phyloP scores from a whole-genome alignment of 2,329 filamentous ascomycete genomes.

The Fusarium zealandicum region DNA sequence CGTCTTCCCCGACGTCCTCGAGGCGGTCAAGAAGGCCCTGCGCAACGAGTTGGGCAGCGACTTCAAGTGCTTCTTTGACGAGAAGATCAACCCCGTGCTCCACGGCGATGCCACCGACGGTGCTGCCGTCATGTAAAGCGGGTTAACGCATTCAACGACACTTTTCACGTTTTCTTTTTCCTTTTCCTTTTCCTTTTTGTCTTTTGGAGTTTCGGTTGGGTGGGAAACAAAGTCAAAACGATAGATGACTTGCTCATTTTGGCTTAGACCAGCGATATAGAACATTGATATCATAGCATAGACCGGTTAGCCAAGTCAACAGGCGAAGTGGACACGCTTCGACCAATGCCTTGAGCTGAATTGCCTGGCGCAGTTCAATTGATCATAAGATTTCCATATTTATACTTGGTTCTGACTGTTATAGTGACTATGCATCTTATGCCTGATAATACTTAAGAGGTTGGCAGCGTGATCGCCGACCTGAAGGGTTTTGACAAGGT shows the following conservation, averaged over 20 bases:
- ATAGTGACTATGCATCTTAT: background rate
- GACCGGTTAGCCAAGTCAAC: conserved; percentile 15
- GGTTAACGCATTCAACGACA: conserved; percentile 2
- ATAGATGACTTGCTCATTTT: conserved; percentile 31
- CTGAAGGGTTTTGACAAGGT: no score
- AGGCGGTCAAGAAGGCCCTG: conserved; percentile 69
- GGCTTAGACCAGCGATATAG: conserved; percentile 35
- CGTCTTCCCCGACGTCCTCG: conserved; percentile 76
- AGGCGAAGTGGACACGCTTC: background rate
- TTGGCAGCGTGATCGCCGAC: background rate
- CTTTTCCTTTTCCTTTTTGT: background rate
- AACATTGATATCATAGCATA: conserved; percentile 37
- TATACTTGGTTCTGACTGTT: background rate
- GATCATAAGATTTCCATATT: conserved; percentile 31
- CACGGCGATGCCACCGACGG: conserved; percentile 49
- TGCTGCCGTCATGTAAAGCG: conserved; percentile 34
- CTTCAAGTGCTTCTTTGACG: conserved; percentile 77
- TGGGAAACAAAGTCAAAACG: conserved; percentile 22
- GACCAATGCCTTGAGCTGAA: conserved; percentile 12
- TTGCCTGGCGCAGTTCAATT: conserved; percentile 35
- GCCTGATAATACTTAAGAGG: background rate
- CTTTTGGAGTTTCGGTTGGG: conserved; percentile 22
- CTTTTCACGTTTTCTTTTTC: conserved; percentile 12
- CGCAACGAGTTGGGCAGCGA: conserved; percentile 75
- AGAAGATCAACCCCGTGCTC: conserved; percentile 72